Evolutionary conservation across 2,329 filamentous ascomycete species (phyloP).

Genomic region (Colletotrichum brevisporum): DNA sequence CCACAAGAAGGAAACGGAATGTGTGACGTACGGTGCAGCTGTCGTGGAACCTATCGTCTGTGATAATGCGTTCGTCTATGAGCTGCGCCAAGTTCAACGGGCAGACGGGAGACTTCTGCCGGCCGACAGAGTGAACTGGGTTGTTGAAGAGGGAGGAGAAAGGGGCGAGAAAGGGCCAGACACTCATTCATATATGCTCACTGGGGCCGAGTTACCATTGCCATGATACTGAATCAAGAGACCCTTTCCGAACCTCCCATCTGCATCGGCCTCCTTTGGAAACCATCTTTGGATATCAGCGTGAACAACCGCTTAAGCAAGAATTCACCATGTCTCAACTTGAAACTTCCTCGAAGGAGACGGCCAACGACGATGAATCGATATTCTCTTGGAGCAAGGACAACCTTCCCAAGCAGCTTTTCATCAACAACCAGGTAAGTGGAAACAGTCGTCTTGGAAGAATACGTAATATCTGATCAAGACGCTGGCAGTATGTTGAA

Average conservation of each 20-base stretch:
- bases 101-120: neutral
- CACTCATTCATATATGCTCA: too few species aligned
- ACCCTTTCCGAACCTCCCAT: too few species aligned
- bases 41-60: too few species aligned
- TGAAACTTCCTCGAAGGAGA: slow-evolving; percentile 43
- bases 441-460: neutral
- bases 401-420: slow-evolving; percentile 54
- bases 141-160: neutral
- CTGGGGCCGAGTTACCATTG: too few species aligned
- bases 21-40: too few species aligned
- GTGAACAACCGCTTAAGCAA: neutral
- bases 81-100: slow-evolving; percentile 23
- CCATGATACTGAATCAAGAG: too few species aligned
- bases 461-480: neutral
- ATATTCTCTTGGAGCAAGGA: slow-evolving; percentile 47
- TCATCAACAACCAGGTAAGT: slow-evolving; percentile 55
- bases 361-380: slow-evolving; percentile 18
- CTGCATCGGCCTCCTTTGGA: too few species aligned
- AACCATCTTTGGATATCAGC: too few species aligned
- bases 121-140: neutral
- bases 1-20: too few species aligned
- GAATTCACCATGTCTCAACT: slow-evolving; percentile 43
- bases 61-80: neutral
- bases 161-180: too few species aligned
- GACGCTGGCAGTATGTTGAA: slow-evolving; percentile 52